These are phyloP conservation scores for Tetragonia tetragonoides DNA, from an alignment of 148 eudicot species.

Conservation along the genomic window DNA sequence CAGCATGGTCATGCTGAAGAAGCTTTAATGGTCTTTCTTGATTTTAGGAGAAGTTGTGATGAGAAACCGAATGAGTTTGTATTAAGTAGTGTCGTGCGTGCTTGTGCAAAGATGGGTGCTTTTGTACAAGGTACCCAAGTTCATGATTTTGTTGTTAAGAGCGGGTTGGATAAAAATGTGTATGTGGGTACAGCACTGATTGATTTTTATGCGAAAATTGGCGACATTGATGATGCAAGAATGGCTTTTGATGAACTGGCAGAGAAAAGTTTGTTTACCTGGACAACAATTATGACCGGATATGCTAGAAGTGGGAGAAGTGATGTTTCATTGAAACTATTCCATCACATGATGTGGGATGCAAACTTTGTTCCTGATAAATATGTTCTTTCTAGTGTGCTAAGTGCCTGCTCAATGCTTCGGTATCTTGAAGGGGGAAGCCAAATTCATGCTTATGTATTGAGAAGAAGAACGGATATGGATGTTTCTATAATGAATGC, in stretches of 20 bases:
- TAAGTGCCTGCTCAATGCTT: slow-evolving; percentile 53
- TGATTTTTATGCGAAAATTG: slow-evolving; percentile 53
- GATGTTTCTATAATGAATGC: slow-evolving; percentile 51
- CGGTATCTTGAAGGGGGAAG: slow-evolving; percentile 53
- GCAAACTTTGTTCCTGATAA: slow-evolving; percentile 50
- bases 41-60: slow-evolving; percentile 34
- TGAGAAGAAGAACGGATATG: slow-evolving; percentile 46
- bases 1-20: slow-evolving; percentile 39
- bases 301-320: slow-evolving; percentile 48
- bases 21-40: slow-evolving; percentile 38
- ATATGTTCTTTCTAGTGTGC: slow-evolving; percentile 52
- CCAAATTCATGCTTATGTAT: slow-evolving; percentile 58
- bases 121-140: slow-evolving; percentile 38
- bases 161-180: slow-evolving; percentile 42
- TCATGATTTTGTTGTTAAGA: slow-evolving; percentile 48
- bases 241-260: slow-evolving; percentile 46
- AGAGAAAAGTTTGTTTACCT: slow-evolving; percentile 48
- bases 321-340: slow-evolving; percentile 48
- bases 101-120: slow-evolving; percentile 41
- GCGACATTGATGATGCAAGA: slow-evolving; percentile 44
- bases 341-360: slow-evolving; percentile 37
- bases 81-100: slow-evolving; percentile 50
- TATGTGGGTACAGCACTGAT: slow-evolving; percentile 61
- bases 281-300: slow-evolving; percentile 61
- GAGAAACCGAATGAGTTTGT: slow-evolving; percentile 52